Conservation (phyloP, 2,329 filamentous ascomycete species). For the Ceratocystis cubensis region DNA sequence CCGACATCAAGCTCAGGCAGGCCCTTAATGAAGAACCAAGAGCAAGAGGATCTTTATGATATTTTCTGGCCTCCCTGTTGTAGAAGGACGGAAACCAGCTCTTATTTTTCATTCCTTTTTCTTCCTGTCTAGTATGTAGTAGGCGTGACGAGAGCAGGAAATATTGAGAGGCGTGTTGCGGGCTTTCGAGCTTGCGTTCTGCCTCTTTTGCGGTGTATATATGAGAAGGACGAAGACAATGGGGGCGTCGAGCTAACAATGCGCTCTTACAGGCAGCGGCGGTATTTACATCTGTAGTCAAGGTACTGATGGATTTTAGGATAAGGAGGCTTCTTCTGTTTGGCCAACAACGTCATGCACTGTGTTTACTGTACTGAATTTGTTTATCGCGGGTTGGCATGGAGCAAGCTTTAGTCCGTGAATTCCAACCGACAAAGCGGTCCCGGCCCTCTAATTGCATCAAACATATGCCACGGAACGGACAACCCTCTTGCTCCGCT, state of each 20-base stretch:
- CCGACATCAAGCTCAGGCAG: background rate
- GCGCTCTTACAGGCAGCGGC: background rate
- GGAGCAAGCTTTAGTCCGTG: background rate
- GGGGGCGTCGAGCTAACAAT: background rate
- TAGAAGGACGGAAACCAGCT: background rate
- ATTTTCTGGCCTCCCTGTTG: conserved; percentile 11
- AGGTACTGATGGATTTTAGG: background rate
- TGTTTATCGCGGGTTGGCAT: background rate
- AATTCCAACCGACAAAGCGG: background rate
- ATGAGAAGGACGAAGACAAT: background rate
- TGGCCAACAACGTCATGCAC: conserved; percentile 5
- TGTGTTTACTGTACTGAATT: conserved; percentile 1
- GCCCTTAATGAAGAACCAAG: background rate
- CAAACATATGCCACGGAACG: background rate
- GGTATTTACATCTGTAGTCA: background rate
- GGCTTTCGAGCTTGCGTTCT: background rate
- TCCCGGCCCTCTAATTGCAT: background rate
- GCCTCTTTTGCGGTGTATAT: background rate
- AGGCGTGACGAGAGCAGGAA: background rate
- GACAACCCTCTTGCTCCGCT: background rate
- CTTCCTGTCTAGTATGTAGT: background rate
- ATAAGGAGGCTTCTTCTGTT: background rate
- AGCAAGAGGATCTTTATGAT: background rate
- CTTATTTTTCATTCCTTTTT: background rate
- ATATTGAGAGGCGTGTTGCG: background rate